phyloP scores from a whole-genome alignment of 768 basidiomycete species.

The Symmetrospora coprosmae region DNA sequence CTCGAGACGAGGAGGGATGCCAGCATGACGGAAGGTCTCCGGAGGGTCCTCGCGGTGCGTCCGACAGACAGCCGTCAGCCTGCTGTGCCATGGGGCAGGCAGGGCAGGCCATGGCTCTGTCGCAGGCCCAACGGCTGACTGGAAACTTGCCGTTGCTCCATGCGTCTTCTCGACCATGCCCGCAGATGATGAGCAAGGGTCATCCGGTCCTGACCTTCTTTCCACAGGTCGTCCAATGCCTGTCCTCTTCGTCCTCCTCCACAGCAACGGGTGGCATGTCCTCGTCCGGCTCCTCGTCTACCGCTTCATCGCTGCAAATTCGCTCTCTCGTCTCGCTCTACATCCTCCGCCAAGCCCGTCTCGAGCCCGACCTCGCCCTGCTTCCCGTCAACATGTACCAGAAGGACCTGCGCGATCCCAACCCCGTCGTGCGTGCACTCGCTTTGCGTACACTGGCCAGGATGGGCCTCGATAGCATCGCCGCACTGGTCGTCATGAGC shows the following conservation, averaged over 20 bases:
- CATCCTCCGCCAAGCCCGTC: constrained; percentile 79
- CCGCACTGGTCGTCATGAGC: constrained; percentile 65
- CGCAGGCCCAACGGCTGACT: constrained; percentile 1
- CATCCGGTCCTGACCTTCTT: constrained; percentile 86
- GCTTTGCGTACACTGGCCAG: constrained; percentile 82
- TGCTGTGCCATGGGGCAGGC: neutral
- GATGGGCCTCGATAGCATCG: constrained; percentile 79
- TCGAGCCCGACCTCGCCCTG: constrained; percentile 84
- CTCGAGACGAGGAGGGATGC: constrained; percentile 75
- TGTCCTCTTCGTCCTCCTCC: constrained; percentile 58
- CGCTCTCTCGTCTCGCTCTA: constrained; percentile 97
- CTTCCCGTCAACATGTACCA: constrained; percentile 98
- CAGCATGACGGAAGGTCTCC: constrained; percentile 90
- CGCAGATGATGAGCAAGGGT: constrained; percentile 77
- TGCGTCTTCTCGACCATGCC: neutral
- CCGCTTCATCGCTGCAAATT: constrained; percentile 21
- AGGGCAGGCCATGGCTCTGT: too few species aligned
- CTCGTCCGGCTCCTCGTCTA: neutral
- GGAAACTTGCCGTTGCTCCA: neutral
- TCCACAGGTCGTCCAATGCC: constrained; percentile 92
- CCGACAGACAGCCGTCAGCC: neutral
- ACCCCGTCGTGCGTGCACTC: constrained; percentile 90
- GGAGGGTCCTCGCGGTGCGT: constrained; percentile 78
- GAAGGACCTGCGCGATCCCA: constrained; percentile 80
- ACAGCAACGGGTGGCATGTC: neutral